Evolutionary conservation across 306 rosid genomes (phyloP), one percentile per base, ranked within the genome.

Genomic region (Cicer bijugum): DNA sequence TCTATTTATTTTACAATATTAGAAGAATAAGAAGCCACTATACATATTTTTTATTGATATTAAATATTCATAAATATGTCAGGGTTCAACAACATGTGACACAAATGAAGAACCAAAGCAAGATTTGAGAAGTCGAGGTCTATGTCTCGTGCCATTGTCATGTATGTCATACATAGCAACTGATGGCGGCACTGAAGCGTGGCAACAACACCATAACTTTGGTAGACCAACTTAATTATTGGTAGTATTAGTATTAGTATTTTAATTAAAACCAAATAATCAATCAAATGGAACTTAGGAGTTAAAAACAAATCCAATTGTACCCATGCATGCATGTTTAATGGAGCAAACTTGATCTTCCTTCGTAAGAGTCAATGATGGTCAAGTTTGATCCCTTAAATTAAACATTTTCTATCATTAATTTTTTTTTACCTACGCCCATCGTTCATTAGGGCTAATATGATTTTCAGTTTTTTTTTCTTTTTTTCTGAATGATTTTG

Each of bases 351-450:
- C 86, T 91, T 91, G 91, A 88, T 88, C 89, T 75, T 67, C 77
- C 78, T 63, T 68, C 47, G 28, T 28, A 72, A 12, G 72, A 62
- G 17, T 48, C 19, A 67, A 71, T 86, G 86, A 88, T 85, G 82
- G 91, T 91, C 96, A 87, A 83, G 84, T 91, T 88, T 89, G 91
- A 86, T 91, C 93, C 97, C 81, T 91, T 81, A 82, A 86, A 60
- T 59, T 33, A 59, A 59, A 48, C 78, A 55, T 52, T 23, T 72
- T 85, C 76, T 79, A 68, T 59, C 69, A 35, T 69, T 67, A 67
- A 64, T 52, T 56, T 74, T 53, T 53, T 37, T 66, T 6, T 10
- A 1, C 43, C 5, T 67, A 46, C 33, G 23, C 10, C 19, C 16
- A 12, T 50, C n/a, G 5, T 3, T 23, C 20, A 15, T 57, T 33